A percentile compares a stretch with the other conserved stretches of the same genome.
phyloP scores from a whole-genome alignment of 176 grass and related monocot genomes.

The Oryza nivara region DNA sequence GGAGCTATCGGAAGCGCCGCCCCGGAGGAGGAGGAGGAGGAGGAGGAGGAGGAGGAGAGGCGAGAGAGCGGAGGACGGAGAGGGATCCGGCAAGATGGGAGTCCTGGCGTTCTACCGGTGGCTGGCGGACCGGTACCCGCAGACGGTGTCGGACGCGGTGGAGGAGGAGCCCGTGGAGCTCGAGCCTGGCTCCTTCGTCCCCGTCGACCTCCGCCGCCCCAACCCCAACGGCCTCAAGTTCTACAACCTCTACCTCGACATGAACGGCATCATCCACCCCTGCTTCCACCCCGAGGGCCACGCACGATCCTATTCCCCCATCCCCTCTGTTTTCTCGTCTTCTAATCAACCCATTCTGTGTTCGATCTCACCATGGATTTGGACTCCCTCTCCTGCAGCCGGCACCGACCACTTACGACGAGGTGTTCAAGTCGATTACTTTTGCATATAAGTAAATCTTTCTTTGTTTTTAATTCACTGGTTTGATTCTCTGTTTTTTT shows the following conservation, averaged over 20 bases:
- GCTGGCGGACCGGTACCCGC: constrained; percentile 86
- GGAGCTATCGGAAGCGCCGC: no score
- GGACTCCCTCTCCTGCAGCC: no score
- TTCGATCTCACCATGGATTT: no score
- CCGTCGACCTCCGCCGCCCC: constrained; percentile 73
- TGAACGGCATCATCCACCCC: constrained; percentile 66
- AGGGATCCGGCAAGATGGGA: constrained; percentile 68
- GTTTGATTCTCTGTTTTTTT: constrained; percentile 15
- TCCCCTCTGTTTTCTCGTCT: no score
- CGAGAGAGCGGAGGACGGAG: no score
- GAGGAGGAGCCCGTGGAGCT: constrained; percentile 81
- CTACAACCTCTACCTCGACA: constrained; percentile 74
- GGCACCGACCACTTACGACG: no score
- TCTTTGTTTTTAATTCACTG: background rate
- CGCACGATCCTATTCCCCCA: constrained; percentile 42
- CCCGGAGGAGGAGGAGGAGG: no score
- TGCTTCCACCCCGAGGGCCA: constrained; percentile 80
- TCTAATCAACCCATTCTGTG: no score
- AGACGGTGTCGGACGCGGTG: constrained; percentile 70
- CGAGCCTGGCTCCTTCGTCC: constrained; percentile 65
- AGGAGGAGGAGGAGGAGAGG: no score
- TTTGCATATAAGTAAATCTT: constrained; percentile 26
- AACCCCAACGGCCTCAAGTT: constrained; percentile 97
- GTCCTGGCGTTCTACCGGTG: constrained; percentile 96
- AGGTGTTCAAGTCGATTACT: no score